Conservation (phyloP, 495 filamentous ascomycete species). For the Pyrenula aspistea region DNA sequence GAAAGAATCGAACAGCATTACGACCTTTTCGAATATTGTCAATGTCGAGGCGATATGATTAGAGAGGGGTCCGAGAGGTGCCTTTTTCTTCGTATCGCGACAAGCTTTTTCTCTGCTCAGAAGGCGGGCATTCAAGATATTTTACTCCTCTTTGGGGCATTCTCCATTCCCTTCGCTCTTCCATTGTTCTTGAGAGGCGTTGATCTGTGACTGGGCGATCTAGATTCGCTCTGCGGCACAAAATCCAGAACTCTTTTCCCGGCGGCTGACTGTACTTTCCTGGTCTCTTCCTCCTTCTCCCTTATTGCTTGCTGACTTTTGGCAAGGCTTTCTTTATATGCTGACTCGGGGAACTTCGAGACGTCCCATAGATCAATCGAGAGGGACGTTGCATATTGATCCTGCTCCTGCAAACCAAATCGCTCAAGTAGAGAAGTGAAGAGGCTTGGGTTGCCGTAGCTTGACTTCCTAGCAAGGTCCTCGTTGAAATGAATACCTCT, state of each 20-base stretch:
- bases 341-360: constrained; percentile 49
- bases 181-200: not conserved
- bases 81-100: not conserved
- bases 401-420: constrained; percentile 53
- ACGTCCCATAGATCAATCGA: constrained; percentile 56
- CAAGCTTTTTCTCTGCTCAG: not conserved
- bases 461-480: constrained; percentile 55
- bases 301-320: constrained; percentile 49
- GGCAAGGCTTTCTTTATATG: constrained; percentile 61
- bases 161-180: not conserved
- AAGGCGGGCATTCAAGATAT: not conserved
- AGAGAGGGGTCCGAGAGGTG: too few species aligned
- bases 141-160: not conserved
- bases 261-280: constrained; percentile 9
- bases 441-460: constrained; percentile 71
- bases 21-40: too few species aligned
- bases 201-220: constrained; percentile 1
- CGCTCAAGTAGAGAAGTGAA: constrained; percentile 70
- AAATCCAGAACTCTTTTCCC: constrained; percentile 66
- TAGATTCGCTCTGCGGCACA: constrained; percentile 36
- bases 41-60: too few species aligned
- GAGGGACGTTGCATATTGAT: constrained; percentile 70
- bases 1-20: too few species aligned
- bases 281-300: constrained; percentile 48
- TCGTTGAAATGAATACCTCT: constrained; percentile 86